phyloP scores from a whole-genome alignment of 208 protist genomes.

The Trypanosoma grayi region DNA sequence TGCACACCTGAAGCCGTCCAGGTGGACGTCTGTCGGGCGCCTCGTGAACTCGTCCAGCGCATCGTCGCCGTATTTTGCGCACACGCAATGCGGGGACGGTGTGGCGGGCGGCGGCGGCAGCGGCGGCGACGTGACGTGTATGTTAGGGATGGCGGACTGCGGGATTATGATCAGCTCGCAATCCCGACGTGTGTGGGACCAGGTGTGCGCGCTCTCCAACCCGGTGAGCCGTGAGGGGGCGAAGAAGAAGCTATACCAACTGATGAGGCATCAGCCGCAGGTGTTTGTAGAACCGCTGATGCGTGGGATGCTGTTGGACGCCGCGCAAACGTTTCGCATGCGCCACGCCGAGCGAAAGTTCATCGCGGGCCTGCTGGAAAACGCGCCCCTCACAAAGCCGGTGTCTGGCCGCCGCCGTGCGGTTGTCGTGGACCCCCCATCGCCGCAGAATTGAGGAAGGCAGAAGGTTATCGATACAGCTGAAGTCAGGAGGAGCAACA shows the following conservation, averaged over 20 bases:
- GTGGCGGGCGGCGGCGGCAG: no score
- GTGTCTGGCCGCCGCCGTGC: slow-evolving; percentile 2
- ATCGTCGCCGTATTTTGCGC: slow-evolving; percentile 38
- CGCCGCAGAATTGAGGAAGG: background rate
- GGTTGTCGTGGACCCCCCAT: slow-evolving; percentile 1
- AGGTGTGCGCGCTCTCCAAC: slow-evolving; percentile 68
- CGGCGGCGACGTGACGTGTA: no score
- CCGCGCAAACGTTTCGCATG: slow-evolving; percentile 63
- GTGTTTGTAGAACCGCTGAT: slow-evolving; percentile 61
- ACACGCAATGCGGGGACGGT: slow-evolving; percentile 24
- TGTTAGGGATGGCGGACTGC: background rate
- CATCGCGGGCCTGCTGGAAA: slow-evolving; percentile 72
- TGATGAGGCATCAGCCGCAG: slow-evolving; percentile 68
- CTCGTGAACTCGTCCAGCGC: slow-evolving; percentile 12
- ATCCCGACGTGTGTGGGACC: slow-evolving; percentile 47
- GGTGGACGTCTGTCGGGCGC: slow-evolving; percentile 54
- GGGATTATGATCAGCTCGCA: background rate
- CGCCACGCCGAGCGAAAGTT: slow-evolving; percentile 81
- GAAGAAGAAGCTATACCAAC: slow-evolving; percentile 69
- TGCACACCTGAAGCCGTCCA: slow-evolving; percentile 57
- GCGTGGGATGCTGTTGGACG: slow-evolving; percentile 54
- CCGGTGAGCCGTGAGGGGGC: slow-evolving; percentile 74
- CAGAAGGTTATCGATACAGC: background rate
- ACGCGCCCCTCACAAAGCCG: slow-evolving; percentile 46
- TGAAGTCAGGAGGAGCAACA: background rate